Evolutionary conservation across 306 rosid genomes (phyloP).

Genomic region (Quercus cerris): DNA sequence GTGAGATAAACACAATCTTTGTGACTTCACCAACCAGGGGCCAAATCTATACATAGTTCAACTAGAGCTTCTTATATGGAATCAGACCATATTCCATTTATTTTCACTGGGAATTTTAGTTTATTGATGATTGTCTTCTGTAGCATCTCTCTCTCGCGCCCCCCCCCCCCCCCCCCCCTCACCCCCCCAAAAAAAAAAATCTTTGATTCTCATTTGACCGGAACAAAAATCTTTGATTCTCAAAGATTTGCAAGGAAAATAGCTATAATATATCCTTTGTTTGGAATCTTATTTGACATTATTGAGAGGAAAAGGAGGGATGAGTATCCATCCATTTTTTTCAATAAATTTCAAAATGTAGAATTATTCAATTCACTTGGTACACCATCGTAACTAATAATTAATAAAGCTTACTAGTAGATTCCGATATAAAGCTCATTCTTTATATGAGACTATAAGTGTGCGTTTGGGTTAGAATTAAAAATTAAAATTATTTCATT

Average conservation of each 20-base stretch:
- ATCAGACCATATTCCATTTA: background rate
- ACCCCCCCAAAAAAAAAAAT: background rate
- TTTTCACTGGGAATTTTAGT: background rate
- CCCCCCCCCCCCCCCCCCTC: too few relatives aligned
- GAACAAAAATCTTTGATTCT: conserved; percentile 16
- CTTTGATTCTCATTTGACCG: conserved; percentile 18
- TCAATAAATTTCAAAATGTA: background rate
- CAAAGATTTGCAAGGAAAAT: conserved; percentile 31
- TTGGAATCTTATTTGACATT: background rate
- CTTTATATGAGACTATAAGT: too few relatives aligned
- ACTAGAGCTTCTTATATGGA: background rate
- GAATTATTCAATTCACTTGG: too few relatives aligned
- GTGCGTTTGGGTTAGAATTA: too few relatives aligned
- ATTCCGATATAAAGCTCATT: too few relatives aligned
- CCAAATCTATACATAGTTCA: background rate
- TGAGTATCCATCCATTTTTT: background rate
- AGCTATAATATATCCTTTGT: background rate
- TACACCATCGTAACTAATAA: too few relatives aligned
- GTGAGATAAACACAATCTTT: too few relatives aligned
- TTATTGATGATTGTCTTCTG: too few relatives aligned
- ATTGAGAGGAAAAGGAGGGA: background rate
- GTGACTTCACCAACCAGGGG: too few relatives aligned
- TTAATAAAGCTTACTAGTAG: too few relatives aligned
- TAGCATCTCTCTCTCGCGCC: background rate
- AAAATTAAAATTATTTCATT: too few relatives aligned